phyloP scores from a whole-genome alignment of 2,329 filamentous ascomycete genomes.

The Neofusicoccum kwambonambiense region DNA sequence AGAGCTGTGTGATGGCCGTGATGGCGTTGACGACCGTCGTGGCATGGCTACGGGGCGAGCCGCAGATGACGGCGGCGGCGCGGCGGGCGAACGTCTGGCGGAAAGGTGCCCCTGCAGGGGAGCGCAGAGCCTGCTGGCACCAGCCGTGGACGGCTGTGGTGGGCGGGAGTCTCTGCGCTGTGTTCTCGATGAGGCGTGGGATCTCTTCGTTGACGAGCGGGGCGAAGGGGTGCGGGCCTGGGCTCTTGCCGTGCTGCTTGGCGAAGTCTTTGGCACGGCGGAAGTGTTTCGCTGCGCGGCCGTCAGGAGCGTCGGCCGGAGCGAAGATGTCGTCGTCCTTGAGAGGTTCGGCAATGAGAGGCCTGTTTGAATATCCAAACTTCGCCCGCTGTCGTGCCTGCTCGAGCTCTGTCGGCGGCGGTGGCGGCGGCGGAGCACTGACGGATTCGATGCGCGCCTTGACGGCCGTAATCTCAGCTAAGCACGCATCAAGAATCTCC shows the following conservation, averaged over 20 bases:
- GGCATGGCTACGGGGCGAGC: slow-evolving; percentile 66
- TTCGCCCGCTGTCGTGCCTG: not conserved
- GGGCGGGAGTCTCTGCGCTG: not conserved
- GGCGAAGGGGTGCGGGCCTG: slow-evolving; percentile 7
- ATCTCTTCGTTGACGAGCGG: slow-evolving; percentile 24
- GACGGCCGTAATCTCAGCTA: slow-evolving; percentile 67
- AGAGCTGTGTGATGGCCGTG: slow-evolving; percentile 67
- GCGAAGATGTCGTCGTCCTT: slow-evolving; percentile 50
- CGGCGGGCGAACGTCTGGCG: slow-evolving; percentile 66
- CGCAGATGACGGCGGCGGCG: slow-evolving; percentile 67
- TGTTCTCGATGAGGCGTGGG: slow-evolving; percentile 1
- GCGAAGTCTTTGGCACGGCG: slow-evolving; percentile 43
- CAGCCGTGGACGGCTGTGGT: not conserved
- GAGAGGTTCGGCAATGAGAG: slow-evolving; percentile 46
- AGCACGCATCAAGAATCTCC: slow-evolving; percentile 69
- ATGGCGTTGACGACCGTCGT: slow-evolving; percentile 51
- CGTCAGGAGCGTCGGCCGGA: slow-evolving; percentile 37
- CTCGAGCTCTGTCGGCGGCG: slow-evolving; percentile 39
- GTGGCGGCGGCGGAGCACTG: slow-evolving; percentile 31
- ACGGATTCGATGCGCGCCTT: slow-evolving; percentile 62
- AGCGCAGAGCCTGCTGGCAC: slow-evolving; percentile 21
- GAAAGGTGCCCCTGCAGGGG: slow-evolving; percentile 63
- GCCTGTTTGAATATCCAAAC: slow-evolving; percentile 31
- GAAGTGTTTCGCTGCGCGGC: slow-evolving; percentile 38
- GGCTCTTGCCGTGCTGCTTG: slow-evolving; percentile 44